Conservation (phyloP, 768 basidiomycete species). For the Termitomyces sp. region DNA sequence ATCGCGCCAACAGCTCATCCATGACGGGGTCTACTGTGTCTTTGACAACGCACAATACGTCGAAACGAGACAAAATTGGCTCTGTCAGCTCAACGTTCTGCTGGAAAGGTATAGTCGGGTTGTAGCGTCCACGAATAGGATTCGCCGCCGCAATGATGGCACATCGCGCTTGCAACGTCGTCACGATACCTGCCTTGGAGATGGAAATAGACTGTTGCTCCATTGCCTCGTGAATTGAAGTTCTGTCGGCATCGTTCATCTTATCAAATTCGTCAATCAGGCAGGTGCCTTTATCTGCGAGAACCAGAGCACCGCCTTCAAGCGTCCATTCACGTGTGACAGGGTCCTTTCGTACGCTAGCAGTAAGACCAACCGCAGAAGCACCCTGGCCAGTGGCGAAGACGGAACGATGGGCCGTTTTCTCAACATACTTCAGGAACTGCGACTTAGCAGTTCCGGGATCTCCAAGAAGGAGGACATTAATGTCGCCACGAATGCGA, state of each 20-base stretch:
- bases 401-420: constrained; percentile 96
- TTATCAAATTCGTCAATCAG: constrained; percentile 99
- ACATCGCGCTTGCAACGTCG: constrained; percentile 96
- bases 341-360: constrained; percentile 98
- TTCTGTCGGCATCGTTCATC: constrained; percentile 98
- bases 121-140: constrained; percentile 95
- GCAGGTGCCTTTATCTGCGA: constrained; percentile 97
- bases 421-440: constrained; percentile 98
- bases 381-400: constrained; percentile 99
- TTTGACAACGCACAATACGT: constrained; percentile 97
- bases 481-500: constrained; percentile 96
- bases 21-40: constrained; percentile 95
- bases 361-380: constrained; percentile 96
- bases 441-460: constrained; percentile 99
- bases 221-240: constrained; percentile 99
- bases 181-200: constrained; percentile 97
- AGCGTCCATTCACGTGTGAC: constrained; percentile 98
- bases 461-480: constrained; percentile 92
- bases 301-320: constrained; percentile 96
- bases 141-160: constrained; percentile 98
- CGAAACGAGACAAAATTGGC: constrained; percentile 96
- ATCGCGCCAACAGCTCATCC: constrained; percentile 93
- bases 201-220: constrained; percentile 99
- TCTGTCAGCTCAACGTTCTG: constrained; percentile 99
- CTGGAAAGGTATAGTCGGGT: constrained; percentile 96